Conservation (phyloP, 2,329 filamentous ascomycete species). For the Aspergillus hiratsukae region DNA sequence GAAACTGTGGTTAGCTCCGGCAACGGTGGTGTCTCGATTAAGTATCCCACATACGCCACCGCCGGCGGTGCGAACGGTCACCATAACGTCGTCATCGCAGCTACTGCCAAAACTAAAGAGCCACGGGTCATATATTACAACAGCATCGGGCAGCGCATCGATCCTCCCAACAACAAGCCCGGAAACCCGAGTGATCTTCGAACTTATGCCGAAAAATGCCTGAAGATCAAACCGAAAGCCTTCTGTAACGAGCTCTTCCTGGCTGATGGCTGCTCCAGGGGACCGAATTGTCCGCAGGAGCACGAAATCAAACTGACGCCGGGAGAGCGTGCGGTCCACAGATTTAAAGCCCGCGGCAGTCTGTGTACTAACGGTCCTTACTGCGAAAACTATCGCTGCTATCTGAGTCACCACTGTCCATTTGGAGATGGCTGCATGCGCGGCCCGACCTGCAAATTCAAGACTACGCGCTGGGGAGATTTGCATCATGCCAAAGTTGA, state of each 20-base stretch:
- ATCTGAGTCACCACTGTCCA: conserved; percentile 13
- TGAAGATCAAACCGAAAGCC: neutral
- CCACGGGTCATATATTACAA: conserved; percentile 1
- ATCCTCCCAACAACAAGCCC: conserved; percentile 2
- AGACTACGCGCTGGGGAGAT: neutral
- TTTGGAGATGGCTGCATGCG: neutral
- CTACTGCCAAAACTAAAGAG: neutral
- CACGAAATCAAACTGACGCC: conserved; percentile 5
- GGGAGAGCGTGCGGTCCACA: conserved; percentile 6
- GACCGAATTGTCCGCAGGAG: conserved; percentile 2
- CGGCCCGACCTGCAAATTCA: neutral
- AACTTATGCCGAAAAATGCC: conserved; percentile 1
- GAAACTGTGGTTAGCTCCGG: neutral
- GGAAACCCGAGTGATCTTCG: neutral
- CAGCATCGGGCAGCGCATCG: conserved; percentile 1
- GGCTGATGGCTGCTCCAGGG: conserved; percentile 1
- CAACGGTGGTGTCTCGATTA: neutral
- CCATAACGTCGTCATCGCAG: neutral
- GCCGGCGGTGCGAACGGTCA: neutral
- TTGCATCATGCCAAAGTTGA: neutral
- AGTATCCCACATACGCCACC: neutral
- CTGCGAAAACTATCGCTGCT: conserved; percentile 9
- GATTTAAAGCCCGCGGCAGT: conserved; percentile 6
- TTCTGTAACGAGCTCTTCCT: conserved; percentile 11
- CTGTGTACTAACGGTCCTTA: conserved; percentile 3